Evolutionary conservation across 345 rosid genomes (phyloP).

Genomic region (Erodium maritimum): DNA sequence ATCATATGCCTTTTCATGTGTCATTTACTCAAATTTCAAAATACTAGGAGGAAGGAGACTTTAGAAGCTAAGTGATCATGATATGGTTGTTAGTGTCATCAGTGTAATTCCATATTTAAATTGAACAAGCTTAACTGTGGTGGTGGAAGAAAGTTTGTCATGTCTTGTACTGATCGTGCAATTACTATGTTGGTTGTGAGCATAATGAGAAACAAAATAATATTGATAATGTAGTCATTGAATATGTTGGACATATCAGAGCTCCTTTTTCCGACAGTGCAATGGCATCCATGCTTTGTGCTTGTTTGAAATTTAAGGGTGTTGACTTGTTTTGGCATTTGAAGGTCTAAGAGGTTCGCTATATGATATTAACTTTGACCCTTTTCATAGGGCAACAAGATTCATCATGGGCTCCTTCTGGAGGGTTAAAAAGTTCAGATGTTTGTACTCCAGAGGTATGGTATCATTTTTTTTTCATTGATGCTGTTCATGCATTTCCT

Average conservation of each 20-base stretch:
- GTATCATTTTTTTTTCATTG: conserved; percentile 3
- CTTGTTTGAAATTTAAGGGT: too few relatives aligned
- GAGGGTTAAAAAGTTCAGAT: conserved; percentile 64
- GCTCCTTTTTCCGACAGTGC: background rate
- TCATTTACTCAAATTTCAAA: background rate
- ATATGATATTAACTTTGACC: background rate
- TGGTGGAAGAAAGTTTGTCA: too few relatives aligned
- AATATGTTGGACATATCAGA: too few relatives aligned
- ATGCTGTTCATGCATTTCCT: conserved; percentile 13
- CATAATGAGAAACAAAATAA: background rate
- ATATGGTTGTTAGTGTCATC: background rate
- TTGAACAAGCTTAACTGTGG: background rate
- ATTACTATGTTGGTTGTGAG: background rate
- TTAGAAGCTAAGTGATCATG: background rate
- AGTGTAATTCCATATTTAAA: background rate
- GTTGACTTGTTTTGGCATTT: too few relatives aligned
- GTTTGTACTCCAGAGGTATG: conserved; percentile 88
- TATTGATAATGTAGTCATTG: background rate
- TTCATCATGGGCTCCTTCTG: conserved; percentile 42
- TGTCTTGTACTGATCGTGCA: background rate
- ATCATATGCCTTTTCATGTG: background rate
- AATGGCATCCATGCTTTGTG: too few relatives aligned
- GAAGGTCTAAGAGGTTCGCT: too few relatives aligned
- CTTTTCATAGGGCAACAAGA: conserved; percentile 35
- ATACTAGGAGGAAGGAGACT: too few relatives aligned